Evolutionary conservation across 495 filamentous ascomycete species (phyloP), one percentile per base, ranked within the genome.

Genomic region (Trichoderma reesei): DNA sequence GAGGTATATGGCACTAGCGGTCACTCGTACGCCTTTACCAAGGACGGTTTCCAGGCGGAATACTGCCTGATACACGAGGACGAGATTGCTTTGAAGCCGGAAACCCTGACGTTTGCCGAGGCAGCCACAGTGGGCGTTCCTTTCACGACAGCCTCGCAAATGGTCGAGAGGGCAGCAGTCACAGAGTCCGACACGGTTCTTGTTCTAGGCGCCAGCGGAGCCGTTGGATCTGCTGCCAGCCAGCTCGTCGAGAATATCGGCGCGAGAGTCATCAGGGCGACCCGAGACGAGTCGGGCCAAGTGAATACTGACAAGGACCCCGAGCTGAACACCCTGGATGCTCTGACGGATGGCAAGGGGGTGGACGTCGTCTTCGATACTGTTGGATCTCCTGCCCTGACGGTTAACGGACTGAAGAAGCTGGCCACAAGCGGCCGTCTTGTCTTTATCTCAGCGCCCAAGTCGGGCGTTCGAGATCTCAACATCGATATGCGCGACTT

Each of bases 1-100:
- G 51, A 56, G 51, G 51, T 56, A 10, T 56, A 56, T 34, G 51
- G 51, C 51, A 56, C 51, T 26, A 56, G 51, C 26, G 51, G 51
- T 4, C 51, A 34, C 20, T 20, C 20, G 26, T 56, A 56, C 18
- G 51, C 51, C 51, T 56, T 56, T 16, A 56, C 51, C 26, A 56
- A 56, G 51, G 51, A 56, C 31, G 51, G 51, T 11, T 56, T 56
- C 18, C 51, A 56, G 26, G 51, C 51, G 26, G 51, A 56, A 34
- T 56, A 56, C 26, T 56, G 51, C 10, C 51, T 56, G 5, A 16
- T 56, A 5, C 51, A 56, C 26, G 51, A 56, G 51, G 51, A 56
- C 4, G 51, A 56, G 9, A 11, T 56, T 34, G 51, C 18, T 3
- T 26, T 56, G 51, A 56, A 56, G 51, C 51, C 51, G 51, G 34